These are phyloP conservation scores for Leptographium procerum DNA, from an alignment of 2,329 filamentous ascomycete species.

Conservation along the genomic window DNA sequence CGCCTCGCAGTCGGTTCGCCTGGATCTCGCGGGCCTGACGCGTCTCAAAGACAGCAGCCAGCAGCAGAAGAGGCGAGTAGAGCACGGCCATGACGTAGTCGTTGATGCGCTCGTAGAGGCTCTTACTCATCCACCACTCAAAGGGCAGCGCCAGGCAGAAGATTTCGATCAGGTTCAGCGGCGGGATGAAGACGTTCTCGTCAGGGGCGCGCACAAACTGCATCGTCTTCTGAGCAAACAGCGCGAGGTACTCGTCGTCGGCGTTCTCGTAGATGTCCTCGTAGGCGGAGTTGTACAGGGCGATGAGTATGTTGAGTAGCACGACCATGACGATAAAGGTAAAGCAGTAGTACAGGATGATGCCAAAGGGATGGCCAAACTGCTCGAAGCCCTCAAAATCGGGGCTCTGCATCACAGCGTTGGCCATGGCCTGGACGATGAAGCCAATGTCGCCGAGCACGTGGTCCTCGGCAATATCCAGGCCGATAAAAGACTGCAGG, in stretches of 20 bases:
- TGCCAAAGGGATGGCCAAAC: constrained; percentile 85
- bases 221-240: constrained; percentile 90
- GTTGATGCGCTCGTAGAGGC: constrained; percentile 69
- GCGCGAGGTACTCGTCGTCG: constrained; percentile 86
- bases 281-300: constrained; percentile 93
- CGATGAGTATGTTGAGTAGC: constrained; percentile 90
- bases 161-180: constrained; percentile 88
- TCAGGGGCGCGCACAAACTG: constrained; percentile 94
- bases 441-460: constrained; percentile 57
- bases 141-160: constrained; percentile 66
- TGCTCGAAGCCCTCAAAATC: constrained; percentile 82
- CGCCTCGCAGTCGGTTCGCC: constrained; percentile 64
- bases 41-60: constrained; percentile 64
- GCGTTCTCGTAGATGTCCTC: constrained; percentile 90
- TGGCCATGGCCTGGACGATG: constrained; percentile 73
- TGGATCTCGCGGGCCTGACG: constrained; percentile 54
- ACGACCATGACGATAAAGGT: constrained; percentile 85
- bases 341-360: constrained; percentile 95
- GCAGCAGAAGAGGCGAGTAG: constrained; percentile 72
- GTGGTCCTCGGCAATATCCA: constrained; percentile 72
- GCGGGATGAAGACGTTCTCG: constrained; percentile 95
- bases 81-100: constrained; percentile 59
- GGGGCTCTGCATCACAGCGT: constrained; percentile 82
- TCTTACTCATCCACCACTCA: constrained; percentile 88
- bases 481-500: constrained; percentile 84